Percentiles rank a stretch among this genome's conserved stretches.
phyloP scores from a whole-genome alignment of 106 monocot genomes.

The Dendrobium huoshanense region DNA sequence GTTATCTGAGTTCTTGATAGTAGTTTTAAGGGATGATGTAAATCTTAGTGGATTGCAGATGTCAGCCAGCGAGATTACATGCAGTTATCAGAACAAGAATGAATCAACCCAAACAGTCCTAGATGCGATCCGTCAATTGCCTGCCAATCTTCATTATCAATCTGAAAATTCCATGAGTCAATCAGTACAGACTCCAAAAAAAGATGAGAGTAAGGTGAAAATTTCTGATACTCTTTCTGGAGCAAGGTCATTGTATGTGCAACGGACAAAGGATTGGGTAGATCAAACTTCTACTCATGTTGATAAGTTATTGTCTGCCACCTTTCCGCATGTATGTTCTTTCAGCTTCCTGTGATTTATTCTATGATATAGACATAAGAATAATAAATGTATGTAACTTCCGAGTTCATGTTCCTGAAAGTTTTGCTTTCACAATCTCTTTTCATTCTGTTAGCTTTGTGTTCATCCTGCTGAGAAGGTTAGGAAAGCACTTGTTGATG shows the following conservation, averaged over 20 bases:
- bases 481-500: slow-evolving; percentile 64
- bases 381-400: not conserved
- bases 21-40: slow-evolving; percentile 62
- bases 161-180: slow-evolving; percentile 16
- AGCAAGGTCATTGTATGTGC: slow-evolving; percentile 37
- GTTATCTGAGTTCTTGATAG: slow-evolving; percentile 68
- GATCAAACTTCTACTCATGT: slow-evolving; percentile 58
- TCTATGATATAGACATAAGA: not conserved
- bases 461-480: slow-evolving; percentile 76
- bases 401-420: not conserved
- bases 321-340: slow-evolving; percentile 77
- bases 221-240: slow-evolving; percentile 4
- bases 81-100: slow-evolving; percentile 12
- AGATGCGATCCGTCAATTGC: slow-evolving; percentile 60
- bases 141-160: slow-evolving; percentile 17
- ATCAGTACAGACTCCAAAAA: slow-evolving; percentile 5
- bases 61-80: slow-evolving; percentile 2
- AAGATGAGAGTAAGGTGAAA: slow-evolving; percentile 6
- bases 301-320: slow-evolving; percentile 71
- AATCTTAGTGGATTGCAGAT: slow-evolving; percentile 40
- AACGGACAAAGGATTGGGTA: slow-evolving; percentile 75
- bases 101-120: slow-evolving; percentile 48
- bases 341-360: slow-evolving; percentile 6
- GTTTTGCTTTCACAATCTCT: not conserved
- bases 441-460: slow-evolving; percentile 46